Evolutionary conservation across 1,284 basidiomycete species (phyloP).

Genomic region (Sporisorium exsertum): DNA sequence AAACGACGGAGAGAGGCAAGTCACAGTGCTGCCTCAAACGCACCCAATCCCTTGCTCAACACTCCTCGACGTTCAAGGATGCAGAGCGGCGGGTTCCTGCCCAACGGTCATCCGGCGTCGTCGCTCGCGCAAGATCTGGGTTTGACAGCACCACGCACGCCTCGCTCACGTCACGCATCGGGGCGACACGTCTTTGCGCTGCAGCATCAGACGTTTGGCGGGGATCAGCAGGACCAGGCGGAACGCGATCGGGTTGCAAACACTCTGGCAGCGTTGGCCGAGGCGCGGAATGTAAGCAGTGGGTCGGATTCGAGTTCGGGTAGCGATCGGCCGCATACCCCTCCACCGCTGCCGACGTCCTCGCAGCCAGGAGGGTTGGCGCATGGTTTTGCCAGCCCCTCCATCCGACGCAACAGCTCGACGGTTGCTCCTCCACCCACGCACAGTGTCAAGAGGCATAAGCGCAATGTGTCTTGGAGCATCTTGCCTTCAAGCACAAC

Average conservation of each 20-base stretch:
- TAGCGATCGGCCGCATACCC: constrained; percentile 24
- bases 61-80: constrained; percentile 25
- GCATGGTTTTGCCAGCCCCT: constrained; percentile 23
- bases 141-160: constrained; percentile 40
- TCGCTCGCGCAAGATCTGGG: constrained; percentile 58
- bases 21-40: constrained; percentile 16
- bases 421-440: background rate
- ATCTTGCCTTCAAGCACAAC: constrained; percentile 2
- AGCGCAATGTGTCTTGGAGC: constrained; percentile 37
- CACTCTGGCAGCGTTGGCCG: constrained; percentile 38
- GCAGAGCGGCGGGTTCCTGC: constrained; percentile 47
- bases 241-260: constrained; percentile 49
- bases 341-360: constrained; percentile 5
- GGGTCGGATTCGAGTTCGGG: constrained; percentile 32
- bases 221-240: constrained; percentile 38
- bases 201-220: constrained; percentile 7
- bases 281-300: constrained; percentile 22
- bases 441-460: constrained; percentile 14
- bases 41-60: constrained; percentile 12
- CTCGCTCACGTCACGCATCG: constrained; percentile 46
- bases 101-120: constrained; percentile 58
- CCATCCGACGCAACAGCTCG: constrained; percentile 13
- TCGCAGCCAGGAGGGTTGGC: constrained; percentile 11
- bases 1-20: constrained; percentile 40
- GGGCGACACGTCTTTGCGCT: constrained; percentile 22